These are phyloP conservation scores for Rhododendron molle DNA, from an alignment of 148 eudicot genomes.

Conservation along the genomic window DNA sequence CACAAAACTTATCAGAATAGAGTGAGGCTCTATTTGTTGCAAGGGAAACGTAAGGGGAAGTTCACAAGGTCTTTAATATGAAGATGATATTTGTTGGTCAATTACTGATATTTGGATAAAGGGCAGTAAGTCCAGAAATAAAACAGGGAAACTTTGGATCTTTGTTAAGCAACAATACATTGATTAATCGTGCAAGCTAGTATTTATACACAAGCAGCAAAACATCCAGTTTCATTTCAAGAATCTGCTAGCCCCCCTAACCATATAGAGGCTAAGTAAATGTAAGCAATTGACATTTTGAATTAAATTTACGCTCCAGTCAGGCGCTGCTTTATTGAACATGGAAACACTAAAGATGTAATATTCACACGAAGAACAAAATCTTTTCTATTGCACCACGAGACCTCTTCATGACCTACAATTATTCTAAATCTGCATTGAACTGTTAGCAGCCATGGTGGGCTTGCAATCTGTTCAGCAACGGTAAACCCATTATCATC, in stretches of 20 bases:
- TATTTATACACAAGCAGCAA: not conserved
- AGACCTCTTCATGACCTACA: not conserved
- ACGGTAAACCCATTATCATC: not conserved
- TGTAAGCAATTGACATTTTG: not conserved
- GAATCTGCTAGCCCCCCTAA: not conserved
- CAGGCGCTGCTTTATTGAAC: not conserved
- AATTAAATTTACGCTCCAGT: not conserved
- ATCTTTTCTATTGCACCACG: not conserved
- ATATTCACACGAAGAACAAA: not conserved
- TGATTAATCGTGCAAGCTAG: not conserved
- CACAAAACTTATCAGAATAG: slow-evolving; percentile 9
- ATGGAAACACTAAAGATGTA: not conserved
- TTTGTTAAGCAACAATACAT: not conserved
- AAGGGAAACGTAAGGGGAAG: not conserved
- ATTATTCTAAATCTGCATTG: not conserved
- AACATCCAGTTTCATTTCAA: not conserved
- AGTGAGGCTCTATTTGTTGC: not conserved
- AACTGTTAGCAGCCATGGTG: not conserved
- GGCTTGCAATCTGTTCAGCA: not conserved
- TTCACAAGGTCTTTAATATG: not conserved
- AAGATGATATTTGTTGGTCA: not conserved
- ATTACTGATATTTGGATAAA: not conserved
- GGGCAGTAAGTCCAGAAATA: not conserved
- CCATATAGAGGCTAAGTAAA: not conserved
- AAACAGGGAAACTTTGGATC: not conserved